phyloP scores from a whole-genome alignment of 2,329 filamentous ascomycete genomes.

The Sporothrix brunneoviolacea region DNA sequence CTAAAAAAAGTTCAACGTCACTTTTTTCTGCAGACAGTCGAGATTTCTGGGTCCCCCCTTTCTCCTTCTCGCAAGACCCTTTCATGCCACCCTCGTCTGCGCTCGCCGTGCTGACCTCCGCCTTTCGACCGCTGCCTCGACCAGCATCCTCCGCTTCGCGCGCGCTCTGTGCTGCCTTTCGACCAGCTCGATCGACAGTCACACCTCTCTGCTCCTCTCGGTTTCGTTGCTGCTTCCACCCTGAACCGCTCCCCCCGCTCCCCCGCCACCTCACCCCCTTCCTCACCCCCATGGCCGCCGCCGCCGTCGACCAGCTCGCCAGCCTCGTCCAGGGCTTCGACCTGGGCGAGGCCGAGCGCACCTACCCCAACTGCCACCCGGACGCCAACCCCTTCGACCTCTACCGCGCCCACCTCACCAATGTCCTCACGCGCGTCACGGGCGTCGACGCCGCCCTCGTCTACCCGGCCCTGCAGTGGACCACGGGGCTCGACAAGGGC shows the following conservation, averaged over 20 bases:
- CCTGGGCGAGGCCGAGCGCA: slow-evolving; percentile 30
- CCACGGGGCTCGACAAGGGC: slow-evolving; percentile 70
- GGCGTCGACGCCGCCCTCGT: slow-evolving; percentile 65
- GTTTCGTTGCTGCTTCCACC: neutral
- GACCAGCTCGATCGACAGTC: neutral
- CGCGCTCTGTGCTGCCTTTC: neutral
- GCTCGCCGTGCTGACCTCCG: slow-evolving; percentile 5
- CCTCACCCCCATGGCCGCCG: slow-evolving; percentile 8
- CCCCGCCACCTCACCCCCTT: neutral
- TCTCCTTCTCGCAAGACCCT: neutral
- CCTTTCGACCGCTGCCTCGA: neutral
- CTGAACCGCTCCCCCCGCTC: neutral
- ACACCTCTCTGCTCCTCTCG: neutral
- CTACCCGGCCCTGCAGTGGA: slow-evolving; percentile 72
- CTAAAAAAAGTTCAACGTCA: neutral
- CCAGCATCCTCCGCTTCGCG: neutral
- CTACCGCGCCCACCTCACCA: slow-evolving; percentile 70
- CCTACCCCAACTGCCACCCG: slow-evolving; percentile 55
- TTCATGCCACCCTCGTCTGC: slow-evolving; percentile 8
- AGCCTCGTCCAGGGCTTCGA: slow-evolving; percentile 30
- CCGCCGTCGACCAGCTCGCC: slow-evolving; percentile 27
- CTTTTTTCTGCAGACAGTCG: slow-evolving; percentile 3
- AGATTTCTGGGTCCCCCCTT: neutral
- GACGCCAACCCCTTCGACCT: slow-evolving; percentile 70
- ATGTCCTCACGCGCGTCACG: slow-evolving; percentile 60